Percentiles rank a stretch among this genome's conserved stretches.
phyloP scores from a whole-genome alignment of 164 flowering plant genomes.

The Houttuynia cordata region DNA sequence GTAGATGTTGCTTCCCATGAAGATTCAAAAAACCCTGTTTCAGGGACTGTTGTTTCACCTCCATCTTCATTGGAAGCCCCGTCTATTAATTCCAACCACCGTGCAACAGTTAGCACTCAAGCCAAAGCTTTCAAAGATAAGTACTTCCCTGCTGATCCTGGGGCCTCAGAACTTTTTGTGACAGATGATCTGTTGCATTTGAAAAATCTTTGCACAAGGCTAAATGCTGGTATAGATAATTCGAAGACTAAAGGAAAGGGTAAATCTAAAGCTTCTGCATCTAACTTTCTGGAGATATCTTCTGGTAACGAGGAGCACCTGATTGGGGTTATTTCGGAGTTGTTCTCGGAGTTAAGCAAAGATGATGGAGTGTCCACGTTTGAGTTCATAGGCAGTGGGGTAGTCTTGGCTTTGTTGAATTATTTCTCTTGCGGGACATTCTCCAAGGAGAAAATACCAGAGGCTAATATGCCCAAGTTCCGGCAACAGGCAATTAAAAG shows the following conservation, averaged over 20 bases:
- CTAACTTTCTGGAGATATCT: conserved; percentile 32
- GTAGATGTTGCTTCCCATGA: conserved; percentile 51
- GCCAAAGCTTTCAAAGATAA: conserved; percentile 83
- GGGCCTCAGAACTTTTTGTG: conserved; percentile 52
- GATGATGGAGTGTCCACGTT: conserved; percentile 96
- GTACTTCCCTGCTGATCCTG: conserved; percentile 68
- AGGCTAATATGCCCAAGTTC: conserved; percentile 56
- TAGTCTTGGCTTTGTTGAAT: conserved; percentile 71
- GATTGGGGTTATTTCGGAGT: conserved; percentile 55
- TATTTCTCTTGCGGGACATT: conserved; percentile 92
- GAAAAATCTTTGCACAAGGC: conserved; percentile 68
- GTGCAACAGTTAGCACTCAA: conserved; percentile 54
- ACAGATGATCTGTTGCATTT: conserved; percentile 80
- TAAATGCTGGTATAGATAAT: conserved; percentile 59
- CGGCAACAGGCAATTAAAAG: conserved; percentile 72
- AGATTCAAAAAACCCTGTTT: conserved; percentile 40
- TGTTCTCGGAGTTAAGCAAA: conserved; percentile 68
- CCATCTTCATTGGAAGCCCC: conserved; percentile 55
- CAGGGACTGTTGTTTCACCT: conserved; percentile 45
- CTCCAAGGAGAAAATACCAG: conserved; percentile 67
- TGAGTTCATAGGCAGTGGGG: conserved; percentile 97
- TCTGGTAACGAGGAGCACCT: conserved; percentile 56
- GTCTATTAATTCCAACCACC: conserved; percentile 53
- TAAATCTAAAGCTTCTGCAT: conserved; percentile 61
- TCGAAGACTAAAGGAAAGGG: conserved; percentile 68